Base-by-base conservation (phyloP, 345 rosid species). In the Eutrema yunnanense region DNA sequence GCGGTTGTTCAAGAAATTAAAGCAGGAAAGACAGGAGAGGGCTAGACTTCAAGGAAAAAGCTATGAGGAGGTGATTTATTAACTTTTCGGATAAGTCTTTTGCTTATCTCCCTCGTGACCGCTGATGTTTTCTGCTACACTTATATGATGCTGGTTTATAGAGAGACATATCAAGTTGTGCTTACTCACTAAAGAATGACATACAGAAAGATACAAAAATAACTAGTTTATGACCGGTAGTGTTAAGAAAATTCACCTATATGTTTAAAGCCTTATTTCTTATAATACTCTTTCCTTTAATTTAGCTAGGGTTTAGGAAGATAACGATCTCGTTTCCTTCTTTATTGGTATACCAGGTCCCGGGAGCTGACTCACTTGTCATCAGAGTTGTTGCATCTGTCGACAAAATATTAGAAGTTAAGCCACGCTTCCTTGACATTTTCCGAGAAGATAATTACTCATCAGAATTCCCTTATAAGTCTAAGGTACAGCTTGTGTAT, bases 381-480 rank as follows among this genome's bases (percentile, higher is more conserved):
- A 67, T 95, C 63, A 84, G 99, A 80, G 99, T 95, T 77, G 99
- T 95, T 75, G 91, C 99, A 75, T 95, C 99, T 6, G 96, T 92
- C 67, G 97, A 95, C 87, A 95, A 95, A 78, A 88, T 90, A 82
- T 77, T 95, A 80, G 98, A 95, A 82, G 99, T 95, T 65, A 95
- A 92, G 83, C 96, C 83, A 64, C 88, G 96, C 44, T 92, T 95
- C 82, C 96, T 95, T 80, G 98, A 95, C 75, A 88, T 92, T 73
- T 95, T 95, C 75, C 89, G 88, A 44, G 99, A 90, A 67, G 96
- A 95, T 53, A 90, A 92, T 83, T 95, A 95, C 69, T 92, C 98
- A 29, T 62, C 82, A n/a, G 99, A 95, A 66, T 95, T 92, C 66
- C 96, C 98, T 11, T 95, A 92, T 38, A 95, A 95, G 79, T 95